phyloP scores from a whole-genome alignment of 2,329 filamentous ascomycete genomes.

The Fusarium avenaceum region DNA sequence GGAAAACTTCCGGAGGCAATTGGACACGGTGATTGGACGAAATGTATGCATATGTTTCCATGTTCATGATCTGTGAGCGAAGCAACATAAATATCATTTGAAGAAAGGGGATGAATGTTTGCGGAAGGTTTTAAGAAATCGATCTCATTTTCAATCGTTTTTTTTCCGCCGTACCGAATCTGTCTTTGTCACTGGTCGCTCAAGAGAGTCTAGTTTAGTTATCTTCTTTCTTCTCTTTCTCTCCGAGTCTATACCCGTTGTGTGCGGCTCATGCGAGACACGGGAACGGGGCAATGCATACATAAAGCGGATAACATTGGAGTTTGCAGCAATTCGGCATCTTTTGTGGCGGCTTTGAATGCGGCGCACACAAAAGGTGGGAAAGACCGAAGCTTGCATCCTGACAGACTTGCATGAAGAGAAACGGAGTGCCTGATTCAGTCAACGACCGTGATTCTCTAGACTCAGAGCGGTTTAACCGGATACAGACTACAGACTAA shows the following conservation, averaged over 20 bases:
- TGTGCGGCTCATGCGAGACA: conserved; percentile 45
- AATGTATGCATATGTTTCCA: conserved; percentile 18
- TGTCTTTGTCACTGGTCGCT: conserved; percentile 17
- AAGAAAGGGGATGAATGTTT: conserved; percentile 22
- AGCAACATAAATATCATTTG: conserved; percentile 19
- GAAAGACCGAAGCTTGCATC: conserved; percentile 14
- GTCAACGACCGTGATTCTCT: neutral
- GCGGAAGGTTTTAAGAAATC: neutral
- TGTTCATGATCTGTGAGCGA: conserved; percentile 4
- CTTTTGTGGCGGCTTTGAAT: conserved; percentile 33
- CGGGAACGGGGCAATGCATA: conserved; percentile 17
- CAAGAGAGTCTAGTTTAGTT: conserved; percentile 9
- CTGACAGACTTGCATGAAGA: neutral
- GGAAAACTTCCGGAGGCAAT: conserved; percentile 31
- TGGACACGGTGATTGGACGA: conserved; percentile 17
- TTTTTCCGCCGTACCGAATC: conserved; percentile 5
- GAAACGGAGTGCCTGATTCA: conserved; percentile 7
- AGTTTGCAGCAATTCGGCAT: conserved; percentile 33
- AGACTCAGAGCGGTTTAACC: conserved; percentile 42
- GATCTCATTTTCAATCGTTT: neutral
- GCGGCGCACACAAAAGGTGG: conserved; percentile 18
- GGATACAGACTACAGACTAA: neutral
- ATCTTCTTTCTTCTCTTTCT: neutral
- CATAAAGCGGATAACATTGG: conserved; percentile 31
- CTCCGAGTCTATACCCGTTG: neutral